Base-by-base conservation (phyloP, 495 filamentous ascomycete species). In the Talaromyces thailandensis region DNA sequence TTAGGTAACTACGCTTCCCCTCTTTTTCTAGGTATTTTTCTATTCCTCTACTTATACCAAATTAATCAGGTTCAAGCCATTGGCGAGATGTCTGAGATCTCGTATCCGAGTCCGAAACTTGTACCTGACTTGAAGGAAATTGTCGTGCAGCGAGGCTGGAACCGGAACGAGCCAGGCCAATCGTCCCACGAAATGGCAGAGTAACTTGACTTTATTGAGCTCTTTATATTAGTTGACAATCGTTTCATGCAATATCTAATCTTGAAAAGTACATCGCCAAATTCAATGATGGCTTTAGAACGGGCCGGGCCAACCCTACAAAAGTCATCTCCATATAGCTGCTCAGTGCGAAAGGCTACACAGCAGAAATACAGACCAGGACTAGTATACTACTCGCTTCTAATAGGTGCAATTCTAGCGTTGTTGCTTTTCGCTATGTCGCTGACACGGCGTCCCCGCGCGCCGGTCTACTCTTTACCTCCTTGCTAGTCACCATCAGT, bases 271-370 rank as follows among this genome's bases (percentile, higher is more conserved):
- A 72, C 35, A 72, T 74, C 23, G 73, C 73, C 53, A 74, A 76
- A 56, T 74, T 76, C 67, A 74, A 70, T 43, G 73, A 74, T 50
- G 73, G 73, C 4, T 71, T 70, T 53, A 71, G 74, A 58, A 76
- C 74, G 43, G 56, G 43, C 8, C 62, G 74, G 14, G 71, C 71
- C 4, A 74, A 74, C 26, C 73, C 71, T 0, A 76, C 71, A 29
- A 76, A 76, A 68, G 69, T 76, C 57, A 71, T 76, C 11, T 74
- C 74, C 63, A 72, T 69, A 31, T 70, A n/a, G 35, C 63, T 75
- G 11, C 69, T 76, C 2, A 69, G 71, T 0, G 37, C 61, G 1
- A 35, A 56, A 26, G 67, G 64, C 12, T 76, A 71, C 45, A 62
- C 73, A 1, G 66, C 73, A 2, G 69, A 67, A 9, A 74, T 76